These are phyloP conservation scores for Alternaria rosae DNA, from an alignment of 2,329 filamentous ascomycete genomes.

Conservation along the genomic window DNA sequence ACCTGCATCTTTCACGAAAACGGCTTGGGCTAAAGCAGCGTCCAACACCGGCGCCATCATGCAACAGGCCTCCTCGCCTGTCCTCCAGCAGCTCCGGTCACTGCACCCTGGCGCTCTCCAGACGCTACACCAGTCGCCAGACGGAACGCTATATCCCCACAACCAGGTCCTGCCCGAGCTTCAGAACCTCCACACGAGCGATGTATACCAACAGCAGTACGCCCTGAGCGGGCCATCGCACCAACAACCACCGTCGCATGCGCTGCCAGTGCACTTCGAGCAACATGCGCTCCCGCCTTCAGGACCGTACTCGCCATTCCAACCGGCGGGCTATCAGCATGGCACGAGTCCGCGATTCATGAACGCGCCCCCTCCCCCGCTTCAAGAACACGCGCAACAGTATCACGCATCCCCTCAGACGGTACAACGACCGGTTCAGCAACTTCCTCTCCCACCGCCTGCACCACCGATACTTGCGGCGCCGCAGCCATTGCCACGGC, in stretches of 20 bases:
- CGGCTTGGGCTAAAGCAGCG: constrained; percentile 35
- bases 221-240: constrained; percentile 29
- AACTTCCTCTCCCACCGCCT: constrained; percentile 20
- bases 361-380: constrained; percentile 24
- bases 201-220: constrained; percentile 32
- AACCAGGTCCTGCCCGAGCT: constrained; percentile 45
- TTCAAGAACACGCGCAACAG: constrained; percentile 26
- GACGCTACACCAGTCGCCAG: constrained; percentile 39
- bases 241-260: constrained; percentile 28
- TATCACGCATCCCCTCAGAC: constrained; percentile 22
- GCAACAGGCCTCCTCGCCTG: constrained; percentile 28
- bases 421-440: constrained; percentile 18
- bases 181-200: constrained; percentile 49
- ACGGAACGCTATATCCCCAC: constrained; percentile 31
- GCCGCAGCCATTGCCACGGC: constrained; percentile 22
- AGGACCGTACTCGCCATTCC: constrained; percentile 31
- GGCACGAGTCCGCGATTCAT: constrained; percentile 35
- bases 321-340: constrained; percentile 33
- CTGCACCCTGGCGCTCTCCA: constrained; percentile 38
- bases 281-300: constrained; percentile 38
- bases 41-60: constrained; percentile 32
- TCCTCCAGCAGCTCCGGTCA: constrained; percentile 30
- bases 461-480: constrained; percentile 16
- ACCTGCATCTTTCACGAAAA: constrained; percentile 13
- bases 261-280: constrained; percentile 43